Base-by-base conservation (phyloP, 148 eudicot genomes). In the Polygonum maritimum region DNA sequence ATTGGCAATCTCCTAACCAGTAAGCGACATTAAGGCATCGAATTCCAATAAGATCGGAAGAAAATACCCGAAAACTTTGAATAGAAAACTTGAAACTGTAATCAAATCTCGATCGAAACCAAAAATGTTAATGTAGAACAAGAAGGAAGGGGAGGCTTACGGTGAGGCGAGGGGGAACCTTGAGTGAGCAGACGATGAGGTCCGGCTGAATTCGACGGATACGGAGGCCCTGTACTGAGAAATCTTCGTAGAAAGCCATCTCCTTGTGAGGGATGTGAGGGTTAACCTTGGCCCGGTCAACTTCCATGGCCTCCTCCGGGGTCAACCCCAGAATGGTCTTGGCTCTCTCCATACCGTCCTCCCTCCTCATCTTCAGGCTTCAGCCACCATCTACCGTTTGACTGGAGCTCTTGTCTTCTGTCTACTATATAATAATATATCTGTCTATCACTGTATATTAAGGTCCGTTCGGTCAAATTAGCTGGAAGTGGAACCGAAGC, bases 191-290 rank as follows among this genome's bases (percentile, higher is more conserved):
- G 54, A 80, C 71, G 63, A 85, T 49, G 51, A 78, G 76, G 51
- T 83, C 86, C 35, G 92, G 87, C 72, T 88, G 76, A 79, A 85
- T 82, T 77, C 87, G 90, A 81, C 83, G 78, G 74, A 90, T 86
- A 47, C 86, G 82, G 85, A 88, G 83, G 69, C 92, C 90, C 36
- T 78, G 80, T 19, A 86, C 73, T 5, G 80, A 62, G 65, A 77
- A 83, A 5, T 88, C 82, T 74, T 90, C 90, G 63, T 79, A 88
- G 81, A 90, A 87, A 67, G 88, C 83, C 26, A 35, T 18, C 1
- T 84, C 86, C 33, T 78, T 14, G 52, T 79, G 55, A 26, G 78
- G 75, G 16, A 52, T 80, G 78, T 88, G 90, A 31, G 92, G 83
- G 45, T 86, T 77, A 35, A 86, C 81, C 70, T 22, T 49, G 67